Percentiles rank a stretch among this genome's conserved stretches.
These are phyloP conservation scores for Pyricularia sp. DNA, from an alignment of 2,329 filamentous ascomycete genomes.

Conservation along the genomic window DNA sequence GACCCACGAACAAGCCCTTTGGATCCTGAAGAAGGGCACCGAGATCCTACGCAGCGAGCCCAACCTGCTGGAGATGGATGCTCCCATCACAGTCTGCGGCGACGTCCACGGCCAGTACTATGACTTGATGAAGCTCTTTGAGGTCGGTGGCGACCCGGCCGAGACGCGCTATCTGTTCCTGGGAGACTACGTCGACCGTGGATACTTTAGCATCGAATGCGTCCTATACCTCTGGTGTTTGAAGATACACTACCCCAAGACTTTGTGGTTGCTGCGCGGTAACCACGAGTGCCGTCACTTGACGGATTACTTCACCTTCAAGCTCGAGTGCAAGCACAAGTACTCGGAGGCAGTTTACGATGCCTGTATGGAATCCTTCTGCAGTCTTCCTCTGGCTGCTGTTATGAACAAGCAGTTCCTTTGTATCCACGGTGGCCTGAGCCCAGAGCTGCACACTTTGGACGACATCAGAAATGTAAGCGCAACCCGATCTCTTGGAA, in stretches of 20 bases:
- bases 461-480: slow-evolving; percentile 82
- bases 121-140: slow-evolving; percentile 98
- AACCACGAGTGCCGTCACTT: slow-evolving; percentile 98
- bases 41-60: slow-evolving; percentile 82
- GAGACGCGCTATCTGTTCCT: slow-evolving; percentile 96
- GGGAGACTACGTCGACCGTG: slow-evolving; percentile 94
- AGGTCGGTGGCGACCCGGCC: slow-evolving; percentile 90
- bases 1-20: slow-evolving; percentile 93
- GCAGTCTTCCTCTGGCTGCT: slow-evolving; percentile 78
- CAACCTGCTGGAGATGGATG: slow-evolving; percentile 97
- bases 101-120: slow-evolving; percentile 99
- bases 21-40: slow-evolving; percentile 80
- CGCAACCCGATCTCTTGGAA: slow-evolving; percentile 8
- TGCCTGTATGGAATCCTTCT: slow-evolving; percentile 98
- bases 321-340: slow-evolving; percentile 99
- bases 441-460: slow-evolving; percentile 87
- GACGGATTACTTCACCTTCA: slow-evolving; percentile 99
- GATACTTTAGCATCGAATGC: slow-evolving; percentile 99
- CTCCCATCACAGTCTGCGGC: slow-evolving; percentile 94
- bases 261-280: slow-evolving; percentile 88
- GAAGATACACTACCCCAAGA: slow-evolving; percentile 98
- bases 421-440: slow-evolving; percentile 93
- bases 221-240: slow-evolving; percentile 95
- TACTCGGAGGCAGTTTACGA: slow-evolving; percentile 95
- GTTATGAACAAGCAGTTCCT: slow-evolving; percentile 99